Evolutionary conservation across 768 basidiomycete species (phyloP), one percentile per base, ranked within the genome.

Genomic region (Chalciporus sphaerocephalus): DNA sequence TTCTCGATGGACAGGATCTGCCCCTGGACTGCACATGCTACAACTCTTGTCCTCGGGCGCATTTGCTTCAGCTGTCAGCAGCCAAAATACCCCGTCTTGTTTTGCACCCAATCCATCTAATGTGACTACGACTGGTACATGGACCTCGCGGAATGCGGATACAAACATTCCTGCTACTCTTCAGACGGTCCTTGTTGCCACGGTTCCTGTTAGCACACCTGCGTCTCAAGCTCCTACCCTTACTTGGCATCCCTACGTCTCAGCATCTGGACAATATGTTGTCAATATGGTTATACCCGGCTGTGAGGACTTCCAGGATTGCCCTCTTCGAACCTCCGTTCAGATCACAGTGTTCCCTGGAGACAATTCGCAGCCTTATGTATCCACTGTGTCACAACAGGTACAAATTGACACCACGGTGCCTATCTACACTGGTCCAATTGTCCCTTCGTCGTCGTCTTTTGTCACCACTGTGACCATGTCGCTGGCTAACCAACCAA

Each of bases 201-300:
- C 69, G 1, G 77, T 92, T 11, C 55, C 71, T 23, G 85, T 87
- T 24, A 84, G 81, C 13, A 84, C 86, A 0, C 54, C 80, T 1
- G 46, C 82, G 4, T 59, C 77, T 1, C 65, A 75, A 22, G 79
- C 78, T n/a, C 90, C 96, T 12, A 82, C 76, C 27, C 80, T 95
- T 61, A 93, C 88, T 0, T 96, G 91, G 85, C 76, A 80, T 65
- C 94, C 94, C 0, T 92, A 91, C 57, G 85, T 98, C n/a, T 90
- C 90, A 0, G 85, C 89, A 9, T 76, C 87, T 3, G 96, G 93
- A 24, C 69, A 79, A 48, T 99, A 99, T 66, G 79, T 85, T 33
- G 73, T 98, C 52, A 87, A 85, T 65, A 60, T 98, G 33, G 74
- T 89, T 35, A 76, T 95, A 13, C 96, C 96, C 0, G 94, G 94